These are phyloP conservation scores for Diaporthe sp. DNA, from an alignment of 2,329 filamentous ascomycete genomes.

Conservation along the genomic window DNA sequence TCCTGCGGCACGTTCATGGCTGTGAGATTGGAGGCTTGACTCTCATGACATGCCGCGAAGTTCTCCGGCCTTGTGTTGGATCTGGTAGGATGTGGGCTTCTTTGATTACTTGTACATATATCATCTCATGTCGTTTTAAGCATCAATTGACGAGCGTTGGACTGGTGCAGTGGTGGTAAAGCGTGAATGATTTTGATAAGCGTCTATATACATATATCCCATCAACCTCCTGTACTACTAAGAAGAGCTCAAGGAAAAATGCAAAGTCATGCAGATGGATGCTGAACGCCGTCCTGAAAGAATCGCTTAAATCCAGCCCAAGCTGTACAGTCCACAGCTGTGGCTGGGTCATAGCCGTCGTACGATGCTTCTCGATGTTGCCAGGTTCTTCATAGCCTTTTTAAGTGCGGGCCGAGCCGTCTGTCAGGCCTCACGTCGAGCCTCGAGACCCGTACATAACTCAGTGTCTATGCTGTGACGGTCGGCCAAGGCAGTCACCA, in stretches of 20 bases:
- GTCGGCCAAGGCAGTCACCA: not conserved
- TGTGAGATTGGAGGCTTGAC: not conserved
- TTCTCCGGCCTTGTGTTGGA: not conserved
- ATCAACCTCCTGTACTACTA: not conserved
- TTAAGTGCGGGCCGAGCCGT: not conserved
- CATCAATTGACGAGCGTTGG: not conserved
- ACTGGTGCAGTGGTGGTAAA: not conserved
- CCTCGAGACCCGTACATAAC: not conserved
- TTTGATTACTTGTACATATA: not conserved
- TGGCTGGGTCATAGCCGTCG: not conserved
- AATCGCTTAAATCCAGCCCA: slow-evolving; percentile 2
- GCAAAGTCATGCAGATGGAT: slow-evolving; percentile 24
- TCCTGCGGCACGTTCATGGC: not conserved
- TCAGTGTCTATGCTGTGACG: not conserved
- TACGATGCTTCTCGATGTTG: not conserved
- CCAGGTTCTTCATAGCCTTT: slow-evolving; percentile 4
- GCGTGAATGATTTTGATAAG: slow-evolving; percentile 13
- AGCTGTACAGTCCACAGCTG: slow-evolving; percentile 1
- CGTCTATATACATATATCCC: slow-evolving; percentile 19
- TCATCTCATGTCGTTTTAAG: not conserved
- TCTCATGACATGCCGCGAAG: too few species aligned
- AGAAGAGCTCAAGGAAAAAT: slow-evolving; percentile 19
- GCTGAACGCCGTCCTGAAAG: slow-evolving; percentile 26
- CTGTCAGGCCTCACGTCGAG: not conserved
- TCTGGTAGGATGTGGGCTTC: not conserved